phyloP scores from a whole-genome alignment of 306 rosid genomes.

The Sophora flavescens region DNA sequence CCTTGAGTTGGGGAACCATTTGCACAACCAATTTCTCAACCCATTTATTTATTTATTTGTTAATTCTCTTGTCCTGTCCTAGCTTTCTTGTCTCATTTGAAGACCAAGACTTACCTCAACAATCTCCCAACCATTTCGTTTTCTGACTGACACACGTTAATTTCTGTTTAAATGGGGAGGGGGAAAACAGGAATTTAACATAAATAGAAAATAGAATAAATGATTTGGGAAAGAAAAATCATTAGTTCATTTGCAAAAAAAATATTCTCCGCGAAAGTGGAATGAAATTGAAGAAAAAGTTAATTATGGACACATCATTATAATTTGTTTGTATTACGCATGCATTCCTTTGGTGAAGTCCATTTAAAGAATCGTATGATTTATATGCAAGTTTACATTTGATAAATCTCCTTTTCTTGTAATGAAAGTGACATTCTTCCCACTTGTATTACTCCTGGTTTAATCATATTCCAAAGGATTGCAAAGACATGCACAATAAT shows the following conservation, averaged over 20 bases:
- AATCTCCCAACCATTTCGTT: conserved; percentile 30
- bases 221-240: background rate
- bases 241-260: background rate
- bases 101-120: conserved; percentile 41
- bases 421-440: background rate
- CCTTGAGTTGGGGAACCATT: conserved; percentile 45
- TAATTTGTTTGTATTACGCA: background rate
- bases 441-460: background rate
- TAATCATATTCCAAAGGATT: conserved; percentile 1
- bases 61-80: background rate
- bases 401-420: background rate
- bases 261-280: background rate
- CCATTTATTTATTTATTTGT: conserved; percentile 27
- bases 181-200: background rate
- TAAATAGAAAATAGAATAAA: background rate
- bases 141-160: conserved; percentile 28
- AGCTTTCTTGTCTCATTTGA: conserved; percentile 40
- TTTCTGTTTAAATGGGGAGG: background rate
- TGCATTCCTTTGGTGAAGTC: background rate
- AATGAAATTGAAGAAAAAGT: background rate
- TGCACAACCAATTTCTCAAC: conserved; percentile 49
- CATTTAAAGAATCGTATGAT: background rate
- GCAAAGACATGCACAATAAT: background rate
- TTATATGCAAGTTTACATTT: background rate
- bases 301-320: background rate